Conservation (phyloP, 2,329 filamentous ascomycete species). For the Nemania abortiva region DNA sequence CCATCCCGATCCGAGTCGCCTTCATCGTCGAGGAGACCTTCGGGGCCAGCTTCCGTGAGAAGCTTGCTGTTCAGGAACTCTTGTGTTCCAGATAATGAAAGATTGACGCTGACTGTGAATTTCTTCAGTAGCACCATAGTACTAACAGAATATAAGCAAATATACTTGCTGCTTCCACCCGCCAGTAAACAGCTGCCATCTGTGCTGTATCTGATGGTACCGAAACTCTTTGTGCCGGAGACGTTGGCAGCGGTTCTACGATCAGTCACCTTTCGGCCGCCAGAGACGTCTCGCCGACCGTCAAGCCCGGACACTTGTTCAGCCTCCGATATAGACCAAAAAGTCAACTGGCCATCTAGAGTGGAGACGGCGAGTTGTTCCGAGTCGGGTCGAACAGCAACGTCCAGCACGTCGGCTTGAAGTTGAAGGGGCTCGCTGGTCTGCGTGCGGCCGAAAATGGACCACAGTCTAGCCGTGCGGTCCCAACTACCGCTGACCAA, state of each 20-base stretch:
- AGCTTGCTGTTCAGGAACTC: constrained; percentile 95
- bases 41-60: constrained; percentile 89
- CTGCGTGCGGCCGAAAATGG: constrained; percentile 91
- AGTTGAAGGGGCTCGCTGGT: constrained; percentile 94
- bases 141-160: constrained; percentile 94
- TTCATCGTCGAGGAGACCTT: constrained; percentile 85
- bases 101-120: constrained; percentile 93
- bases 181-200: constrained; percentile 93
- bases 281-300: constrained; percentile 90
- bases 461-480: constrained; percentile 94
- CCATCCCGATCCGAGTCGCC: constrained; percentile 90
- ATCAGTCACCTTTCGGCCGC: constrained; percentile 88
- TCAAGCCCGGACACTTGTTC: constrained; percentile 89
- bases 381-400: constrained; percentile 90
- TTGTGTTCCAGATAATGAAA: constrained; percentile 95
- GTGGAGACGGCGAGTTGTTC: constrained; percentile 92
- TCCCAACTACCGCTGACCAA: constrained; percentile 97
- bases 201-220: constrained; percentile 87
- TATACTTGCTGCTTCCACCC: constrained; percentile 97
- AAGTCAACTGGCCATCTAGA: constrained; percentile 91
- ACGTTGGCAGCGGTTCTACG: constrained; percentile 92
- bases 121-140: constrained; percentile 94
- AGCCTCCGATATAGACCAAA: constrained; percentile 92
- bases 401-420: constrained; percentile 87
- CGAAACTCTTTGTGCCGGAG: constrained; percentile 90